A percentile compares a stretch with the other conserved stretches of the same genome.
These are phyloP conservation scores for Collybiopsis confluens DNA, from an alignment of 768 basidiomycete genomes.

Conservation along the genomic window DNA sequence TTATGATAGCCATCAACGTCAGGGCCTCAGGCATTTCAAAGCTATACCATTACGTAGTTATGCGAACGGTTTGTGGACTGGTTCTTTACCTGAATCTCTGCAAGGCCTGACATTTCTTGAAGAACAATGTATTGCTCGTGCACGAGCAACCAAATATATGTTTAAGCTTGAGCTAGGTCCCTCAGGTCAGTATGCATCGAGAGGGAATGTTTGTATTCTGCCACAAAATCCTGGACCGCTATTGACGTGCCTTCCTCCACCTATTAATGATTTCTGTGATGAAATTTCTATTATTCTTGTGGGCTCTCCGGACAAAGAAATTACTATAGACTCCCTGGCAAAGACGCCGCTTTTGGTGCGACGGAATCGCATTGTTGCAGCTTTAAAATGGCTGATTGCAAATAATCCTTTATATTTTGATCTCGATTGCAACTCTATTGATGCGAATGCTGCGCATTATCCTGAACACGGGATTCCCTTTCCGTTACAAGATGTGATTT, in stretches of 20 bases:
- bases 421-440: constrained; percentile 3
- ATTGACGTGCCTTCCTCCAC: constrained; percentile 8
- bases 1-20: neutral
- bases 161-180: constrained; percentile 15
- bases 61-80: constrained; percentile 20
- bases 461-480: constrained; percentile 13
- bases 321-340: constrained; percentile 11
- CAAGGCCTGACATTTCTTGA: constrained; percentile 13
- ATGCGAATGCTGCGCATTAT: constrained; percentile 8
- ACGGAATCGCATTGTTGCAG: too few species aligned
- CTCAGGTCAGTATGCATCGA: constrained; percentile 15
- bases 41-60: constrained; percentile 15
- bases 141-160: constrained; percentile 14
- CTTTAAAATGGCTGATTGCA: too few species aligned
- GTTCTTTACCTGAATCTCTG: constrained; percentile 12
- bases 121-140: constrained; percentile 17
- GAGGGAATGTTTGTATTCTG: constrained; percentile 18
- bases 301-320: constrained; percentile 13
- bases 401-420: neutral
- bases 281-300: constrained; percentile 20
- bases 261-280: constrained; percentile 10
- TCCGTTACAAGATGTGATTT: constrained; percentile 5
- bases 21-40: neutral
- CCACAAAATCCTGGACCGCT: constrained; percentile 15
- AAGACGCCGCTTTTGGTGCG: constrained; percentile 12